Percentiles rank a stretch among this genome's conserved stretches.
phyloP scores from a whole-genome alignment of 192 early-diverging fungal genomes.

The Powellomyces hirtus region DNA sequence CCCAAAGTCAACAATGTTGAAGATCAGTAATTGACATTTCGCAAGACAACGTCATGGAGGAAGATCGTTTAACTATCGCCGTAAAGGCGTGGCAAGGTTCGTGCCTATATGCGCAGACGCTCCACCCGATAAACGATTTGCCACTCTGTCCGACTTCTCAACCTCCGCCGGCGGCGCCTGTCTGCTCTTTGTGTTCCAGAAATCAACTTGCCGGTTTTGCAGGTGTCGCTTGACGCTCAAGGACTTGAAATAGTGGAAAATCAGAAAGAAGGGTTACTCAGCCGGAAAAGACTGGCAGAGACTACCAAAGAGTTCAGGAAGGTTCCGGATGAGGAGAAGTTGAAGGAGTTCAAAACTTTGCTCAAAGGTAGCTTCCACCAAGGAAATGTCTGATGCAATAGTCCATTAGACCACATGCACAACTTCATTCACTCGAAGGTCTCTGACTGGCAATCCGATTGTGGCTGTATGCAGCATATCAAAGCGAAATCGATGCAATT shows the following conservation, averaged over 20 bases:
- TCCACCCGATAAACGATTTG: neutral
- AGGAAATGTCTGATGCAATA: too few species aligned
- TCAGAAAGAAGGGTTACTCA: conserved; percentile 74
- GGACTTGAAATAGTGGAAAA: conserved; percentile 79
- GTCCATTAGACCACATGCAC: too few species aligned
- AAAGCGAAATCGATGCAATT: conserved; percentile 87
- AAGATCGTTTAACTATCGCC: conserved; percentile 15
- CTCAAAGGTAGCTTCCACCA: too few species aligned
- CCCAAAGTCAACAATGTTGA: too few species aligned
- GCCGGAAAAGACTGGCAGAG: conserved; percentile 81
- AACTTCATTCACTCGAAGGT: neutral
- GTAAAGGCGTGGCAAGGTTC: conserved; percentile 31
- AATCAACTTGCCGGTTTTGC: conserved; percentile 66
- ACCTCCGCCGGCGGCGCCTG: too few species aligned
- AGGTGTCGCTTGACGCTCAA: conserved; percentile 72
- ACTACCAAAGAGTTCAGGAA: conserved; percentile 86
- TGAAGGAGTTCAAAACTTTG: conserved; percentile 71
- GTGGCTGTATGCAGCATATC: conserved; percentile 65
- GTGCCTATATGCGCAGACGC: neutral
- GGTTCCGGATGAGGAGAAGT: conserved; percentile 73
- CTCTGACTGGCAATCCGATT: neutral
- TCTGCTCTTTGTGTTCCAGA: too few species aligned
- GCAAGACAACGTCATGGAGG: conserved; percentile 20
- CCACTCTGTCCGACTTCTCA: neutral
- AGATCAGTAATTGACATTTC: too few species aligned